Base-by-base conservation (phyloP, 257 asterid species). In the Solanum chmielewskii region DNA sequence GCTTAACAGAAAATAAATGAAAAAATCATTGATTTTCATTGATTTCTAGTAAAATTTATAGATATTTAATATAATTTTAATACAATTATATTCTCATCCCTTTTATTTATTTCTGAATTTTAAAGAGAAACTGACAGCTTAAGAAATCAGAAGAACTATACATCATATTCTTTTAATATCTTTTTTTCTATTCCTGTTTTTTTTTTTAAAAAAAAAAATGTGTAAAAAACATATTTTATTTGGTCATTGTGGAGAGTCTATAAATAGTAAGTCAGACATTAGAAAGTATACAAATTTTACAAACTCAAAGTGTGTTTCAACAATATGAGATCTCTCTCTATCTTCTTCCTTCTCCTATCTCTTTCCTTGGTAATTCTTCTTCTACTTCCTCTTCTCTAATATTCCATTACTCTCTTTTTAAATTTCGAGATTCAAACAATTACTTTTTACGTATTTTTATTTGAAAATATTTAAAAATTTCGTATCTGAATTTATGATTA, bases 311-410 rank as follows among this genome's bases (percentile, higher is more conserved):
- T 18, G 31, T 41, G 33, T 9, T 29, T 29, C 35, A 66, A 18
- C 45, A 85, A 68, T 27, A 90, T 91, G 92, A 85, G 87, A 83
- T 64, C 89, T 85, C 66, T 60, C 80, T 42, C 87, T 33, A 85
- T 60, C 62, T 18, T 86, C 37, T 14, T 89, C 71, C 23, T 90
- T 18, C 45, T 90, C 81, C 13, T 94, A 90, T 90, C 92, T 83
- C 87, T 91, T 42, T 16, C 87, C 56, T 81, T 85, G 88, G 94
- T 92, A 89, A 88, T 41, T 31, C 31, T 39, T 42, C 83, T 76
- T 75, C 35, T 76, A 76, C 33, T 27, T 64, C 12, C 37, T 27
- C 33, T 31, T 11, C 37, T 49, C 25, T 59, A 21, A 21, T 59
- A 59, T 59, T 59, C 1, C 12, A 9, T 9, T 21, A 12, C 1